Base-by-base conservation (phyloP, 2,329 filamentous ascomycete species). In the Orbilia quercus region DNA sequence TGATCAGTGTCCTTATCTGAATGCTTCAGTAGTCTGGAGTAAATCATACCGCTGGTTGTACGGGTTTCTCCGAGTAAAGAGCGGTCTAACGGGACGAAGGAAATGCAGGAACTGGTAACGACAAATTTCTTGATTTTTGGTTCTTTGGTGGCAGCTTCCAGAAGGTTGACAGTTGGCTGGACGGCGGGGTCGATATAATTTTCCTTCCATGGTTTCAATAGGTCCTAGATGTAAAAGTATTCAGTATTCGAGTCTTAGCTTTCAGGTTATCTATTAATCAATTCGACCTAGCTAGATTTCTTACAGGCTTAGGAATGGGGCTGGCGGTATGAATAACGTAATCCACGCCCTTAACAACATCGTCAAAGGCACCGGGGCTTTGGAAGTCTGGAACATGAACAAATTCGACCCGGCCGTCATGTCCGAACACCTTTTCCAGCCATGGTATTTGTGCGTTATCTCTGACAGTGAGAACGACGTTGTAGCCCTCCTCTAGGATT, bases 341-440 rank as follows among this genome's bases (percentile, higher is more conserved):
- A 9, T 74, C 63, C 22, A 77, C 75, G 12, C 70, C 76, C 62
- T 78, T 76, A 65, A 81, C 78, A 7, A 78, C 87, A 77, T 85
- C 80, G 70, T 90, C 86, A 76, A 95, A 96, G 20, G 90, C 90
- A 18, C 85, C 86, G 16, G 87, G 84, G 75, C 87, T 79, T 0
- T 89, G 88, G 75, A 96, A 89, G 76, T 96, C 90, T 47, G 87
- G 84, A 7, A 96, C 90, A 72, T 93, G 85, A 14, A 60, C 48
- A 18, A 65, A 73, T n/a, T 18, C 57, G 47, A 73, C 69, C 44
- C 59, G 42, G 7, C 38, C 47, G 25, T 73, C 60, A 22, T 64
- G 69, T n/a, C 47, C 23, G 28, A 73, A 66, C 1, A 73, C 69
- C 34, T 73, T 31, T 34, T 51, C 60, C 18, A 73, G 69, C 69